A percentile compares a stretch with the other conserved stretches of the same genome.
phyloP scores from a whole-genome alignment of 345 rosid genomes.

The Eucalyptus caleyi region DNA sequence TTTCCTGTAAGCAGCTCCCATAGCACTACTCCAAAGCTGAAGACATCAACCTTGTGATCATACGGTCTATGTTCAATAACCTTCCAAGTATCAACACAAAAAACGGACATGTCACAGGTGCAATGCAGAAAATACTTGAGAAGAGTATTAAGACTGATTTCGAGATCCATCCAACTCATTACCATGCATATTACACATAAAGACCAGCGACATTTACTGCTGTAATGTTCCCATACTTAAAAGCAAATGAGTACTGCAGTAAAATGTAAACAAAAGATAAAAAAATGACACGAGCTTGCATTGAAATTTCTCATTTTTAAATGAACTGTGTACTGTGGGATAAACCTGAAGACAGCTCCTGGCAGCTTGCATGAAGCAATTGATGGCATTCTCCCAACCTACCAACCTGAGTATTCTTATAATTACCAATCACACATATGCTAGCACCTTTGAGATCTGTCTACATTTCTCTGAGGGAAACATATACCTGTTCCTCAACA shows the following conservation, averaged over 20 bases:
- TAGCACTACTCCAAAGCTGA: slow-evolving; percentile 49
- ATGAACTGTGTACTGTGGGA: background rate
- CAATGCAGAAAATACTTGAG: background rate
- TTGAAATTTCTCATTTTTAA: background rate
- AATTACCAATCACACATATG: background rate
- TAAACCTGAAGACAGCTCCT: background rate
- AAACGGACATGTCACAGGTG: background rate
- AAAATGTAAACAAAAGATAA: background rate
- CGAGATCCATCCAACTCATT: background rate
- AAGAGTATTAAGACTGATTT: background rate
- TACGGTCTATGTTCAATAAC: slow-evolving; percentile 59
- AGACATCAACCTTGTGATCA: slow-evolving; percentile 52
- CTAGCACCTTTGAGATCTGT: background rate
- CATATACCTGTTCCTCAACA: background rate
- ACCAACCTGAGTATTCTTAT: background rate
- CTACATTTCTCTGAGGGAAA: background rate
- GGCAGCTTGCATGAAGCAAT: background rate
- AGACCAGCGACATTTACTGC: background rate
- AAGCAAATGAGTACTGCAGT: background rate
- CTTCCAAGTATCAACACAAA: slow-evolving; percentile 12
- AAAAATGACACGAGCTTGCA: background rate
- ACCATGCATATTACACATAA: background rate
- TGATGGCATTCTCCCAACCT: background rate
- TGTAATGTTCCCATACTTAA: background rate
- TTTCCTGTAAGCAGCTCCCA: slow-evolving; percentile 67